Percentiles rank a stretch among this genome's conserved stretches.
These are phyloP conservation scores for Zygnema circumcarinatum DNA, from an alignment of 139 green algal species.

Conservation along the genomic window DNA sequence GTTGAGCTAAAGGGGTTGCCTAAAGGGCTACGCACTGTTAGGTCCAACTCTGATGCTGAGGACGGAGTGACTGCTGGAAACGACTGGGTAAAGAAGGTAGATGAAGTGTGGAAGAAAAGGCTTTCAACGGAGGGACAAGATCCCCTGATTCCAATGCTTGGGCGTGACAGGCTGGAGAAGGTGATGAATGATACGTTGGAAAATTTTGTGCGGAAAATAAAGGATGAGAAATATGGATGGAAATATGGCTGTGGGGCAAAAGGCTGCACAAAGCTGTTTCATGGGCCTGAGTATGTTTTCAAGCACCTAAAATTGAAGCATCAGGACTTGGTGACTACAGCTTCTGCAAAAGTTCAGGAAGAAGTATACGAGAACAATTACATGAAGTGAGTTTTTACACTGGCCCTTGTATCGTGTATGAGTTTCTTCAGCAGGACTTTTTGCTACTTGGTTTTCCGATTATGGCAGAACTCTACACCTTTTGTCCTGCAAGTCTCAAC, in stretches of 20 bases:
- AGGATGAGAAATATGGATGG: slow-evolving; percentile 61
- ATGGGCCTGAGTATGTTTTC: slow-evolving; percentile 55
- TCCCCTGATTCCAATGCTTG: slow-evolving; percentile 49
- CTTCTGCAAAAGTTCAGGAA: background rate
- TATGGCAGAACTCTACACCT: background rate
- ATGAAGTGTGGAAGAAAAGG: slow-evolving; percentile 22
- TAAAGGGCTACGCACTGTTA: slow-evolving; percentile 35
- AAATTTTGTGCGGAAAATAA: slow-evolving; percentile 48
- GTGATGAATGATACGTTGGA: slow-evolving; percentile 20
- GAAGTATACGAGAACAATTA: slow-evolving; percentile 55
- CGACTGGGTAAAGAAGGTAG: slow-evolving; percentile 37
- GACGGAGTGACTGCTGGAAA: background rate
- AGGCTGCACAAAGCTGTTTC: slow-evolving; percentile 56
- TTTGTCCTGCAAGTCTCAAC: background rate
- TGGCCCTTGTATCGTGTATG: too few species aligned
- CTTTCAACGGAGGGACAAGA: slow-evolving; percentile 14
- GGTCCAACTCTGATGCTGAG: background rate
- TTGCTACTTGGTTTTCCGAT: slow-evolving; percentile 12
- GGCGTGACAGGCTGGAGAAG: slow-evolving; percentile 31
- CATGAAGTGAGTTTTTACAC: slow-evolving; percentile 53
- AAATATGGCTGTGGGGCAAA: slow-evolving; percentile 57
- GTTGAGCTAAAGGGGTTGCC: slow-evolving; percentile 39
- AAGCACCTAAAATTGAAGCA: slow-evolving; percentile 61
- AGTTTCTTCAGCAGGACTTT: too few species aligned
- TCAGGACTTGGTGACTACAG: slow-evolving; percentile 18